These are phyloP conservation scores for Nidula niveotomentosa DNA, from an alignment of 1,284 basidiomycete genomes.

Conservation along the genomic window DNA sequence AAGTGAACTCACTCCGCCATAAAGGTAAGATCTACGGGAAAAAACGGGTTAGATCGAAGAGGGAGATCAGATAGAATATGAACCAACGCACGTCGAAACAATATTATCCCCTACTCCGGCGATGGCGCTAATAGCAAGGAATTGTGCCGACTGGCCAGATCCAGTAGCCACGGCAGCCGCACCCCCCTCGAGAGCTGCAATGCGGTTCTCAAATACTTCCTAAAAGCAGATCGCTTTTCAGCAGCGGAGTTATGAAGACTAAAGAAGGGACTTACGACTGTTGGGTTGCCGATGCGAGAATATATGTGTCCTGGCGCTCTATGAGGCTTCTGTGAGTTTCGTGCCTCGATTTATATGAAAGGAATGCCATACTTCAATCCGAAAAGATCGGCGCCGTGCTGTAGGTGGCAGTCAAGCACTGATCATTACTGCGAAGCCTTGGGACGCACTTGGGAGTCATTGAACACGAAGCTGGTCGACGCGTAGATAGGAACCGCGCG, in stretches of 20 bases:
- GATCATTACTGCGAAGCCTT: neutral
- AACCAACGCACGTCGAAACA: slow-evolving; percentile 56
- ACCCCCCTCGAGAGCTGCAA: slow-evolving; percentile 84
- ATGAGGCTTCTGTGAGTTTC: neutral
- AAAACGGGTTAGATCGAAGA: neutral
- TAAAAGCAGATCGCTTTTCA: slow-evolving; percentile 16
- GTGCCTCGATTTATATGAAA: no score
- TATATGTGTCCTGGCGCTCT: slow-evolving; percentile 76
- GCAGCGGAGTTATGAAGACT: neutral
- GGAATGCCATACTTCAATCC: slow-evolving; percentile 49
- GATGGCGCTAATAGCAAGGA: slow-evolving; percentile 71
- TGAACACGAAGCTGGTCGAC: slow-evolving; percentile 78
- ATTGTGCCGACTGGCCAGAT: slow-evolving; percentile 83
- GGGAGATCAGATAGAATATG: neutral
- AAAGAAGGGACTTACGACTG: slow-evolving; percentile 51
- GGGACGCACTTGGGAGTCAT: slow-evolving; percentile 54
- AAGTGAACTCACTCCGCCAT: slow-evolving; percentile 26
- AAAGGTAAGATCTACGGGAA: slow-evolving; percentile 24
- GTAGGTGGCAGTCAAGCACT: neutral
- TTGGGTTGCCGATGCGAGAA: slow-evolving; percentile 83
- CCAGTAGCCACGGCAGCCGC: slow-evolving; percentile 77
- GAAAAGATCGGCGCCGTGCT: slow-evolving; percentile 87
- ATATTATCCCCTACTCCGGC: slow-evolving; percentile 81
- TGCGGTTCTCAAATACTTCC: slow-evolving; percentile 85
- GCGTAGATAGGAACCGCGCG: slow-evolving; percentile 86